phyloP scores from a whole-genome alignment of 495 filamentous ascomycete genomes.

The Talaromyces trachyspermus region DNA sequence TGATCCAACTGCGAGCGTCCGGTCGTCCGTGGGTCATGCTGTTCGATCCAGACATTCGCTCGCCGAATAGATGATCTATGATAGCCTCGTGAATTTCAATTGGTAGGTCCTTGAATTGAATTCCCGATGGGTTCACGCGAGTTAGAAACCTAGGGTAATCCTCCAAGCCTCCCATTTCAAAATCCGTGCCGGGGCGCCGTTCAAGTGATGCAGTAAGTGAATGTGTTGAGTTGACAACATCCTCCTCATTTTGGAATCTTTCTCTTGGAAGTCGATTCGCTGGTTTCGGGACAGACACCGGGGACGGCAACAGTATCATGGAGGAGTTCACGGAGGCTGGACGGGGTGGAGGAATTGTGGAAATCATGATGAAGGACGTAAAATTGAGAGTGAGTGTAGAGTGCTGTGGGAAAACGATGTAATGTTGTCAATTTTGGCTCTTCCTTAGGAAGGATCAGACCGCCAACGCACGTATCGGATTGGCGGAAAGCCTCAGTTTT shows the following conservation, averaged over 20 bases:
- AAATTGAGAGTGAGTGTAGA: too few species aligned
- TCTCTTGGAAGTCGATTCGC: constrained; percentile 22
- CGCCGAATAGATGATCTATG: constrained; percentile 61
- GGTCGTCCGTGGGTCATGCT: constrained; percentile 35
- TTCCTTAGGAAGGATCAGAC: not conserved
- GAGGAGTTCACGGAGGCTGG: constrained; percentile 30
- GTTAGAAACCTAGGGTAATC: constrained; percentile 3
- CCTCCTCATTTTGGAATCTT: constrained; percentile 17
- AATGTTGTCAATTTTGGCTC: not conserved
- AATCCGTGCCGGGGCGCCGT: constrained; percentile 18
- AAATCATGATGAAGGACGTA: constrained; percentile 16
- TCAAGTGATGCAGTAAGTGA: constrained; percentile 15
- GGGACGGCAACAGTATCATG: constrained; percentile 16
- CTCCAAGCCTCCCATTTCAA: constrained; percentile 21
- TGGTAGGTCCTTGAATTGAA: constrained; percentile 48
- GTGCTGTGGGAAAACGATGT: too few species aligned
- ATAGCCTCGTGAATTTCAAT: constrained; percentile 66
- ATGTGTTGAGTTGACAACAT: constrained; percentile 10
- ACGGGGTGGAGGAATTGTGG: constrained; percentile 27
- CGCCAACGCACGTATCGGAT: too few species aligned
- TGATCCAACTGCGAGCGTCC: constrained; percentile 51
- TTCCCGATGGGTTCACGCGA: constrained; percentile 10
- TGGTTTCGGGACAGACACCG: constrained; percentile 16
- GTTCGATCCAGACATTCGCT: constrained; percentile 50
- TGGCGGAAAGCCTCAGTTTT: not conserved